Evolutionary conservation across 306 rosid species (phyloP).

Genomic region (Erythrophleum fordii): DNA sequence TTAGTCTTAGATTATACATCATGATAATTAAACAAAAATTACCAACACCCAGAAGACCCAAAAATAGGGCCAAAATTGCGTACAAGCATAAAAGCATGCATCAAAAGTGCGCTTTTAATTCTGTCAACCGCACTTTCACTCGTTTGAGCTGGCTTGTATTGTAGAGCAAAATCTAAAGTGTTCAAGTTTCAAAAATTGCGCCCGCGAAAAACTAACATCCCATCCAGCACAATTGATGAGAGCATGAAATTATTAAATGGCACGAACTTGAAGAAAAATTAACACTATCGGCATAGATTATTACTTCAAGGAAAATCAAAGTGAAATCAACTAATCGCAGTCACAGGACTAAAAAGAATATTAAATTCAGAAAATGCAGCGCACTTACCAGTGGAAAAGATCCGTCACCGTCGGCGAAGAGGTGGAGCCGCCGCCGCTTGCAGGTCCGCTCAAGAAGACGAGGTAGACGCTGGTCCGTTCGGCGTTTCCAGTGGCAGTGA

Average conservation of each 20-base stretch:
- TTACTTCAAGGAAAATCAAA: not conserved
- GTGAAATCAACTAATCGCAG: not conserved
- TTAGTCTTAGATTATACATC: no score
- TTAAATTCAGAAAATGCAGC: not conserved
- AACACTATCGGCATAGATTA: not conserved
- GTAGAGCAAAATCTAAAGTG: not conserved
- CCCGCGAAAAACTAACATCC: not conserved
- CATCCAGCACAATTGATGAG: not conserved
- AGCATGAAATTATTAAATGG: not conserved
- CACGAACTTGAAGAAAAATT: not conserved
- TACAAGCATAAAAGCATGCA: not conserved
- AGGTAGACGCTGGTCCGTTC: not conserved
- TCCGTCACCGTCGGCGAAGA: no score
- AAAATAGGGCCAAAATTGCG: not conserved
- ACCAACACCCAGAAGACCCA: not conserved
- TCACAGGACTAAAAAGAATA: not conserved
- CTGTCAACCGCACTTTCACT: not conserved
- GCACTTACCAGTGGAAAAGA: not conserved
- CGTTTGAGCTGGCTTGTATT: not conserved
- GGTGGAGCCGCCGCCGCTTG: not conserved
- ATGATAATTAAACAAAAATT: not conserved
- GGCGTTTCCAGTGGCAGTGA: not conserved
- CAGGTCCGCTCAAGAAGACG: not conserved
- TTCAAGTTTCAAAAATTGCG: not conserved
- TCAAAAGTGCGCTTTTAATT: not conserved